A percentile compares a stretch with the other conserved stretches of the same genome.
phyloP scores from a whole-genome alignment of 768 basidiomycete genomes.

The Hirschioporus abietinus region DNA sequence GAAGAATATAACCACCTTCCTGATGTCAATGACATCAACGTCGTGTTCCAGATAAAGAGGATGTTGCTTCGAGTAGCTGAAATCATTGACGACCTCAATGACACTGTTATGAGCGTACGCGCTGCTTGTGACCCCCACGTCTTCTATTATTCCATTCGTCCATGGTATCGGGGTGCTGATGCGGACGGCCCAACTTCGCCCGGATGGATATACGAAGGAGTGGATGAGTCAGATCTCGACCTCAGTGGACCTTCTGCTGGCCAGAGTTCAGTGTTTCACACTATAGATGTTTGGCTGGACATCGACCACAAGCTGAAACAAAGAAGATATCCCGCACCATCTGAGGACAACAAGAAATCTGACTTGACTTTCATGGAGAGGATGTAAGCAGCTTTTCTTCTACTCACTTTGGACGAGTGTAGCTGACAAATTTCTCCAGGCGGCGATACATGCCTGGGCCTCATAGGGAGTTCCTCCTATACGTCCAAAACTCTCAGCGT shows the following conservation, averaged over 20 bases:
- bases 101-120: conserved; percentile 63
- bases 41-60: conserved; percentile 60
- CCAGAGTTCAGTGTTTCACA: conserved; percentile 88
- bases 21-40: conserved; percentile 55
- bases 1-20: conserved; percentile 80
- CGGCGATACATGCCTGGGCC: conserved; percentile 90
- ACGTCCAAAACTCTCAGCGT: conserved; percentile 55
- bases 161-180: conserved; percentile 88
- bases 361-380: conserved; percentile 84
- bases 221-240: conserved; percentile 55
- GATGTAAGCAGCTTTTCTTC: conserved; percentile 39
- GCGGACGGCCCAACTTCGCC: conserved; percentile 44
- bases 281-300: conserved; percentile 79
- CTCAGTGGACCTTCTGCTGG: conserved; percentile 90
- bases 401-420: neutral
- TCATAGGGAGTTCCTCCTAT: conserved; percentile 78
- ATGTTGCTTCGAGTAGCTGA: conserved; percentile 65
- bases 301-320: conserved; percentile 82
- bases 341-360: conserved; percentile 56
- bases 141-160: conserved; percentile 87
- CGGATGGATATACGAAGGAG: conserved; percentile 77
- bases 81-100: conserved; percentile 70
- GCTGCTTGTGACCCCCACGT: conserved; percentile 73
- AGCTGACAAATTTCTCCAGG: neutral
- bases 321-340: conserved; percentile 62